Conservation (phyloP, 768 basidiomycete species). For the Tulasnella sp. region DNA sequence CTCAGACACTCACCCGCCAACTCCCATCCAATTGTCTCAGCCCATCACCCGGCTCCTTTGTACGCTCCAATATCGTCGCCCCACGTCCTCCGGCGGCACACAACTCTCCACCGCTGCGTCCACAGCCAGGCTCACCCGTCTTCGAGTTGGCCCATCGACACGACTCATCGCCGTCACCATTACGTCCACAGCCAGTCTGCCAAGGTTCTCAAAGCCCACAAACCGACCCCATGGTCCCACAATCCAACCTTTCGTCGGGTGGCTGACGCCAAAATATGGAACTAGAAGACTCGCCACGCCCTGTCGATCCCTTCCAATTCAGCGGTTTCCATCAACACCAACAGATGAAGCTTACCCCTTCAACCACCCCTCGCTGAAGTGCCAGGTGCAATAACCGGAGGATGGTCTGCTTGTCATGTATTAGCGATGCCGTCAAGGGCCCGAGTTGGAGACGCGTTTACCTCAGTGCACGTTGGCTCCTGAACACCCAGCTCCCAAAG, state of each 20-base stretch:
- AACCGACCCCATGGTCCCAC: conserved; percentile 75
- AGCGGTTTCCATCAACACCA: not conserved
- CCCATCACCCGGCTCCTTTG: not conserved
- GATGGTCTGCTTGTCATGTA: conserved; percentile 13
- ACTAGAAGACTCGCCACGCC: conserved; percentile 50
- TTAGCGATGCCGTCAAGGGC: conserved; percentile 36
- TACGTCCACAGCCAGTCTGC: conserved; percentile 62
- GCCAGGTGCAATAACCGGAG: conserved; percentile 44
- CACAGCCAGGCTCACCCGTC: not conserved
- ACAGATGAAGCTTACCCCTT: conserved; percentile 10
- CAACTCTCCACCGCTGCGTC: conserved; percentile 15
- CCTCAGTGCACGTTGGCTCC: conserved; percentile 59
- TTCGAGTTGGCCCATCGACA: not conserved
- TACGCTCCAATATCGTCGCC: not conserved
- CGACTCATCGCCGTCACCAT: conserved; percentile 31
- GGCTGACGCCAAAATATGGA: conserved; percentile 76
- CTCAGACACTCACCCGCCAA: not conserved
- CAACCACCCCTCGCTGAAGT: conserved; percentile 53
- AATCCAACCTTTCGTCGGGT: conserved; percentile 68
- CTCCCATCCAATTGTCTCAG: too few species aligned
- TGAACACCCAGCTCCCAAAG: conserved; percentile 77
- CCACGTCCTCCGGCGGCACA: not conserved
- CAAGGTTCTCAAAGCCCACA: conserved; percentile 43
- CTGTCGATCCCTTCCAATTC: conserved; percentile 5
- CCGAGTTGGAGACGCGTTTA: conserved; percentile 34